Base-by-base conservation (phyloP, 2,329 filamentous ascomycete genomes). In the Neurospora sp. region DNA sequence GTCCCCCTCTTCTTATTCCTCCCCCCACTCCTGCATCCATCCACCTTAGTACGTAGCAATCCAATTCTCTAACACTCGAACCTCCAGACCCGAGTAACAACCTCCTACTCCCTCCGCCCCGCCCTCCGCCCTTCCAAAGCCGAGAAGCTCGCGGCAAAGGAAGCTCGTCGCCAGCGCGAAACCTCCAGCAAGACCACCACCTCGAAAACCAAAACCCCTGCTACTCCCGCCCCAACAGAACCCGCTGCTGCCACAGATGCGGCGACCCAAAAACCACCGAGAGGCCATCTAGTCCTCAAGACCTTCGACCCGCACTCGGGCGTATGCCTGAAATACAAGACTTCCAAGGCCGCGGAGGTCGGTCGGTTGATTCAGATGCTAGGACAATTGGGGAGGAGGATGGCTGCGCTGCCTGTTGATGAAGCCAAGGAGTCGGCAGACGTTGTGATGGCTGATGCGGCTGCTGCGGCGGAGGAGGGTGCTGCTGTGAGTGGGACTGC, bases 321-420 rank as follows among this genome's bases (percentile, higher is more conserved):
- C 77, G 89, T 90, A 70, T 90, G 90, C 72, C 86, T 99, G 73
- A 97, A 97, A 82, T 98, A 97, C 84, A 87, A 88, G 78, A 99
- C 96, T 41, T 91, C 90, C 78, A 97, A 97, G 81, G 92, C 91
- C 23, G 92, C 92, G 23, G 95, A 98, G 81, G 93, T 99, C 10
- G 90, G 91, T 33, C 85, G 96, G 37, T 82, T 99, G 76, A 87
- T 99, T 70, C 87, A 88, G 68, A 88, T 90, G 62, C 80, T 99
- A 72, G 93, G 93, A 0, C 86, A 87, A 70, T 80, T 97, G 74
- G 92, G 90, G n/a, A 85, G 89, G 69, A 86, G 84, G 70, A 90
- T 91, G 84, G 87, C 87, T 15, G 87, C 84, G 40, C 77, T 90
- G 74, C 82, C 83, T 68, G 74, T 73, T 37, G 75, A 76, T 66